These are phyloP conservation scores for Starmera caribaea DNA, from an alignment of 805 yeast genomes.

Conservation along the genomic window DNA sequence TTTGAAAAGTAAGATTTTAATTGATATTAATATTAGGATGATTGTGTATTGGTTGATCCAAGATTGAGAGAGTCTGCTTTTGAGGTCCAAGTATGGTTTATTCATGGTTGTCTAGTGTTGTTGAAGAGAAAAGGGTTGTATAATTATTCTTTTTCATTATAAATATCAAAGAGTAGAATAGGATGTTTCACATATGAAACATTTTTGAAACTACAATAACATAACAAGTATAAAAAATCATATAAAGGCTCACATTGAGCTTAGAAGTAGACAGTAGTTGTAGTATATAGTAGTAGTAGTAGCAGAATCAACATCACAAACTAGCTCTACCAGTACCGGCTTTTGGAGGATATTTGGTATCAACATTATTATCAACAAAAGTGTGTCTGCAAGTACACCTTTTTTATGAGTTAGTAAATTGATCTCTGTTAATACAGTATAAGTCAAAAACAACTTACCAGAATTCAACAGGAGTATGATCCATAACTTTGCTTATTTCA, in stretches of 20 bases:
- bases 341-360: conserved; percentile 43
- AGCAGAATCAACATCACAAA: neutral
- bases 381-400: conserved; percentile 39
- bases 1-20: conserved; percentile 54
- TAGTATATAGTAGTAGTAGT: too few relatives aligned
- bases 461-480: conserved; percentile 31
- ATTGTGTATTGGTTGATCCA: conserved; percentile 62
- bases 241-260: too few relatives aligned
- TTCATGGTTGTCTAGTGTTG: neutral
- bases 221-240: too few relatives aligned
- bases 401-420: conserved; percentile 20
- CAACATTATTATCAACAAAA: conserved; percentile 23
- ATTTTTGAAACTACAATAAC: too few relatives aligned
- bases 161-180: too few relatives aligned
- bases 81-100: conserved; percentile 33
- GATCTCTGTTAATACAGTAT: too few relatives aligned
- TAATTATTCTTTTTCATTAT: too few relatives aligned
- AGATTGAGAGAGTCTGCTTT: conserved; percentile 50
- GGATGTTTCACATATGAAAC: too few relatives aligned
- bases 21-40: conserved; percentile 38
- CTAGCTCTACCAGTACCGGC: conserved; percentile 55
- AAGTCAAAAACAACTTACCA: conserved; percentile 13
- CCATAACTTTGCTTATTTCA: conserved; percentile 41
- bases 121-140: neutral
- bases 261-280: too few relatives aligned